Base-by-base conservation (phyloP, 805 yeast genomes). In the Cyberlindnera americana region DNA sequence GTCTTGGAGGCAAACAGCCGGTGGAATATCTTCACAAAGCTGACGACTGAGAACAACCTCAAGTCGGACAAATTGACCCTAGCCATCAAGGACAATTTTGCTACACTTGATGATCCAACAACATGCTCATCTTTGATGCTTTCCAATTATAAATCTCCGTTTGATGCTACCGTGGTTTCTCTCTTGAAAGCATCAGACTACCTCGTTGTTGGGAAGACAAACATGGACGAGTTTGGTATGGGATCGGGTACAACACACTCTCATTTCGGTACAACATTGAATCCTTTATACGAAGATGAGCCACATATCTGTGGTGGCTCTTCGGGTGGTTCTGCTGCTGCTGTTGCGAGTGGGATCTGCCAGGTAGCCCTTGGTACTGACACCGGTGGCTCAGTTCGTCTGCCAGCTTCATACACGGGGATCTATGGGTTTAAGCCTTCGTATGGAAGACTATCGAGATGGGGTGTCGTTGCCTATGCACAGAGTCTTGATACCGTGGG, bases 191-290 rank as follows among this genome's bases (percentile, higher is more conserved):
- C 62, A 0, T 66, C 69, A 2, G 87, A 89, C 0, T 72, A 75
- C 13, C 48, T 64, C 1, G 55, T 79, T 6, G 66, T 81, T 1
- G 99, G 96, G 0, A 93, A 91, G 60, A 74, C 95, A 3, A 93
- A 91, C 52, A 68, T 93, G 76, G 99, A 93, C 64, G 97, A 93
- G 64, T 93, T 93, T 66, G 99, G 96, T 3, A 93, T 93, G 99
- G 99, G 99, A 10, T 80, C 86, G 11, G 72, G 80, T 1, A 81
- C 78, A 12, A 65, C 77, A 3, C 69, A 76, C 49, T 72, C 83
- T 0, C 49, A 53, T 36, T 76, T 62, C 53, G 90, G 89, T 0
- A 69, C 83, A 1, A 71, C 82, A 0, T 41, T 65, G 3, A 84
- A 85, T 51, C 81, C 83, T 1, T 49, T 68, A 8, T 75, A 58